A percentile compares a stretch with the other conserved stretches of the same genome.
Conservation (phyloP, 2,329 filamentous ascomycete species). For the Orbilia blumenaviensis region DNA sequence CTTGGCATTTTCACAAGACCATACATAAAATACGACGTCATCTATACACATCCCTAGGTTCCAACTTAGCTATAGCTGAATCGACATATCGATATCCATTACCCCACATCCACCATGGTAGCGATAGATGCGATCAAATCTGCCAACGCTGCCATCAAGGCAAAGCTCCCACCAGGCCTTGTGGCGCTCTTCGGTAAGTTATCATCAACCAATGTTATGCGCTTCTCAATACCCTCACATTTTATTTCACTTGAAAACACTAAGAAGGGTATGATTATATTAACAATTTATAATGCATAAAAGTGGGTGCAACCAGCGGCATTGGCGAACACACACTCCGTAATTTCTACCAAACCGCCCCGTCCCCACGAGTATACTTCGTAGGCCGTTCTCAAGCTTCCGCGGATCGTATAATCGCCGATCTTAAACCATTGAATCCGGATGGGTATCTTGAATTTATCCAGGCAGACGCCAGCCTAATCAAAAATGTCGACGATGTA, state of each 20-base stretch:
- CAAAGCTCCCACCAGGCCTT: slow-evolving; percentile 62
- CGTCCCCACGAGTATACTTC: slow-evolving; percentile 65
- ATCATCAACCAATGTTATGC: too few species aligned
- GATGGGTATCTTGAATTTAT: slow-evolving; percentile 65
- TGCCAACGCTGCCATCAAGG: slow-evolving; percentile 39
- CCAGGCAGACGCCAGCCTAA: slow-evolving; percentile 65
- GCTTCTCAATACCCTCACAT: slow-evolving; percentile 60
- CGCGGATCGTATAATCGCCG: slow-evolving; percentile 61
- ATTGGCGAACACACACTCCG: slow-evolving; percentile 66
- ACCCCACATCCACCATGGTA: slow-evolving; percentile 21
- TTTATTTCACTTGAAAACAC: slow-evolving; percentile 57
- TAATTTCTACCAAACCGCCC: slow-evolving; percentile 62
- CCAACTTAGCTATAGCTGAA: background rate
- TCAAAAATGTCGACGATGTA: slow-evolving; percentile 66
- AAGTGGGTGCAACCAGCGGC: slow-evolving; percentile 67
- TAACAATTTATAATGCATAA: background rate
- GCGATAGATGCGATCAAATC: slow-evolving; percentile 37
- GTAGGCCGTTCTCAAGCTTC: slow-evolving; percentile 63
- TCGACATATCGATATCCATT: background rate
- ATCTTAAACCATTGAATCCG: slow-evolving; percentile 63
- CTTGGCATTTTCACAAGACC: background rate
- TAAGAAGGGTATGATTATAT: too few species aligned
- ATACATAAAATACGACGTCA: background rate
- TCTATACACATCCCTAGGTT: background rate
- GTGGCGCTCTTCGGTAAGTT: slow-evolving; percentile 59